Conservation (phyloP, 441 rosid species). For the Syzygium syzygioides region DNA sequence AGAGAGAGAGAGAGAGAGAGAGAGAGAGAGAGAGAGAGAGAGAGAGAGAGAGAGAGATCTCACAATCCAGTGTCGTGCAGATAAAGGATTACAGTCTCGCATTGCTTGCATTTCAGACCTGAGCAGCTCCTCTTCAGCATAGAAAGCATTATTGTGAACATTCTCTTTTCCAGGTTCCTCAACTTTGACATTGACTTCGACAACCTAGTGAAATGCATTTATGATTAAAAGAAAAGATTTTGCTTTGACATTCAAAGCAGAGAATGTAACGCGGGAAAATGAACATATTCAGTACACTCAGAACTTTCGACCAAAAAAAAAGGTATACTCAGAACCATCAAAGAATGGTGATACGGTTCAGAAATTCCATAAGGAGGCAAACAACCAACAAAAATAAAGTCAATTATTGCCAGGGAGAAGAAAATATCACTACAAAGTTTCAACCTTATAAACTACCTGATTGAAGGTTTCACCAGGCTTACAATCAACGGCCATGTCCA, state of each 20-base stretch:
- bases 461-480: slow-evolving; percentile 41
- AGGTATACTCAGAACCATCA: neutral
- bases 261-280: neutral
- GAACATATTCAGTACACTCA: neutral
- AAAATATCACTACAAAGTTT: neutral
- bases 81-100: slow-evolving; percentile 43
- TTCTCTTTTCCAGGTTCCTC: slow-evolving; percentile 45
- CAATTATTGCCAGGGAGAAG: neutral
- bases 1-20: neutral
- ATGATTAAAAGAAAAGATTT: neutral
- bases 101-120: slow-evolving; percentile 37
- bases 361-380: neutral
- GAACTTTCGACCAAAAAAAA: neutral
- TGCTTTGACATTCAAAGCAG: neutral
- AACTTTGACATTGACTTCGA: slow-evolving; percentile 42
- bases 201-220: slow-evolving; percentile 17
- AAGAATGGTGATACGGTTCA: neutral
- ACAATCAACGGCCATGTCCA: slow-evolving; percentile 54
- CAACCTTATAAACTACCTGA: slow-evolving; percentile 17
- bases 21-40: neutral
- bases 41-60: slow-evolving; percentile 1
- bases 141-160: slow-evolving; percentile 47
- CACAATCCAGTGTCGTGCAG: slow-evolving; percentile 51
- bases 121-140: slow-evolving; percentile 40
- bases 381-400: neutral